Base-by-base conservation (phyloP, 2,329 filamentous ascomycete genomes). In the Fusarium sp. region DNA sequence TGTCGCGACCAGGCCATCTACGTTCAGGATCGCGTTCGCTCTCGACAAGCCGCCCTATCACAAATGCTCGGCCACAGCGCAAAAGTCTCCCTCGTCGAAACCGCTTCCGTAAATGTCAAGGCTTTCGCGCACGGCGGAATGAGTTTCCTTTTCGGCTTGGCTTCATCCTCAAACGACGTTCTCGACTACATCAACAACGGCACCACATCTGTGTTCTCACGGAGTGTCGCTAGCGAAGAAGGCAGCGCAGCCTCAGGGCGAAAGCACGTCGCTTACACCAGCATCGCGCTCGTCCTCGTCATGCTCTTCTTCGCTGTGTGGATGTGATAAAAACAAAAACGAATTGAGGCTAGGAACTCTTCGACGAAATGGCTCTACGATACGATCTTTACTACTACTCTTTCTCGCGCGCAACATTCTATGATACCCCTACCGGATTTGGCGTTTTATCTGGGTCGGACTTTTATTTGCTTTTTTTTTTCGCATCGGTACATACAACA, bases 121-220 rank as follows among this genome's bases (percentile, higher is more conserved):
- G 90, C 89, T 3, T 93, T 97, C 77, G 89, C 88, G 14, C 88
- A 93, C 73, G 91, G 89, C 43, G 92, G 92, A 60, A 95, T 97
- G 78, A 97, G 97, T 78, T 81, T 93, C 56, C 90, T 95, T 77
- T 86, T 97, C 51, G 94, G 97, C 79, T 85, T 97, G 64, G 94
- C 94, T 75, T 80, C 85, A 50, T 97, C 91, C 78, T 70, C 67
- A 14, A 87, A 94, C 80, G 97, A 97, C 78, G 86, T 92, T 3
- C 88, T 93, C 13, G 93, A 92, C 47, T 92, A 97, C 74, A 87
- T 97, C 63, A 94, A 93, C 69, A 97, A 97, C 76, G 94, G 97
- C 79, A 91, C 96, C 63, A 89, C 97, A 74, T 91, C 90, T 42
- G 83, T 93, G 4, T 97, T 90, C 78, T 89, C 97, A 81, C 94